Evolutionary conservation across 2,329 filamentous ascomycete genomes (phyloP), one percentile per base, ranked within the genome.

Genomic region (Arthrobotrys megalospora): DNA sequence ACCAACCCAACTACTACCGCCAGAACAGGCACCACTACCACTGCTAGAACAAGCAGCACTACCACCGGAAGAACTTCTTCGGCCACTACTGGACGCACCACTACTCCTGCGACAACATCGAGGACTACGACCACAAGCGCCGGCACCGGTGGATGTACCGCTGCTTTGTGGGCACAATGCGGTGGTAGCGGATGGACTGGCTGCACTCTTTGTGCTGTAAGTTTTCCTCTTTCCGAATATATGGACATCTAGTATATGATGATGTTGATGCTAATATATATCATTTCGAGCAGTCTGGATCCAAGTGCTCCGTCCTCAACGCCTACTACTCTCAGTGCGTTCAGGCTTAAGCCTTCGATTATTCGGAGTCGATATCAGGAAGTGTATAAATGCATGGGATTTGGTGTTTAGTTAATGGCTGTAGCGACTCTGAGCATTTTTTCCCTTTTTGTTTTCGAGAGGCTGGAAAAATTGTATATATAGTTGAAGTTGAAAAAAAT

Each of bases 141-240:
- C 14, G 65, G 65, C 16, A 41, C 4, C 21, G 11, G 34, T 34
- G 66, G 72, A 11, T 77, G 73, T 24, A 38, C 62, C 19, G 14
- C 53, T 24, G 11, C 16, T 19, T 41, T 48, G 14, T 78, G 36
- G 32, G 67, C 41, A 19, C 75, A 78, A 28, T 78, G 75, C 60
- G 75, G 75, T 72, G 75, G 75, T 43, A 48, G 8, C 45, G 75
- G 67, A 19, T 78, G 14, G 8, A 78, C 75, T 41, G 75, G 75
- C 19, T 78, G 75, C 63, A 72, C 75, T 32, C n/a, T 21, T 19
- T 78, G 75, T n/a, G 60, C 62, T 58, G 75, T 78, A 78, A 78
- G 75, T 64, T 50, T 19, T 63, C 6, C 11, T 6, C 28, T 60
- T n/a, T 67, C 11, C 11, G n/a, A 43, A 10, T 21, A 47, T 14